Base-by-base conservation (phyloP, 2,329 filamentous ascomycete genomes). In the Sclerotinia minor region DNA sequence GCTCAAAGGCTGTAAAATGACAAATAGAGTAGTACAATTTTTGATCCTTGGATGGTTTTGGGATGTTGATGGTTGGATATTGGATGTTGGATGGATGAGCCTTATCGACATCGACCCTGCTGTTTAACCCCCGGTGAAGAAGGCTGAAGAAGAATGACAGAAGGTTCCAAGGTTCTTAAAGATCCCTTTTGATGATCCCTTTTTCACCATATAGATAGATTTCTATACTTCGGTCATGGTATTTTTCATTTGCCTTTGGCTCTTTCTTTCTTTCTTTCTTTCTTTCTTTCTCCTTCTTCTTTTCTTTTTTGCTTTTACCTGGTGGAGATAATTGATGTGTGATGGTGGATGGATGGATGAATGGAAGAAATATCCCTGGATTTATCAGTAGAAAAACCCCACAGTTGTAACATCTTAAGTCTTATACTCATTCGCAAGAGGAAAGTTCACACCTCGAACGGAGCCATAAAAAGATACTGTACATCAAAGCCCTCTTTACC, bases 81-180 rank as follows among this genome's bases (percentile, higher is more conserved):
- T 21, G 32, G 32, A 38, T 38, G 38, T 5, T 26, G 15, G n/a
- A 19, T 26, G 15, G 17, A 41, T 55, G 44, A 32, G 58, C 58
- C 58, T 35, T 61, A 61, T 61, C 44, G 32, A 52, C 35, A 53
- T 52, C 21, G 29, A 54, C 32, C 45, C 60, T 64, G 60, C n/a
- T 26, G 29, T 35, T n/a, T 11, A 54, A 64, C 9, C 47, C 47
- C 60, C n/a, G 26, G 60, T 11, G 49, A 54, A 57, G 24, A 54
- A 44, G 67, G 67, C 67, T 68, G 67, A 66, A 66, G 67, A 68
- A 66, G 29, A 32, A 52, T 66, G 52, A 44, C 38, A 24, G 52
- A 65, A 59, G 61, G 29, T 29, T 29, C 29, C n/a, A n/a, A n/a
- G n/a, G n/a, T n/a, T n/a, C 3, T 29, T 2, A 29, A 29, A 29